These are phyloP conservation scores for Starmerella floricola DNA, from an alignment of 805 yeast genomes.

Conservation along the genomic window DNA sequence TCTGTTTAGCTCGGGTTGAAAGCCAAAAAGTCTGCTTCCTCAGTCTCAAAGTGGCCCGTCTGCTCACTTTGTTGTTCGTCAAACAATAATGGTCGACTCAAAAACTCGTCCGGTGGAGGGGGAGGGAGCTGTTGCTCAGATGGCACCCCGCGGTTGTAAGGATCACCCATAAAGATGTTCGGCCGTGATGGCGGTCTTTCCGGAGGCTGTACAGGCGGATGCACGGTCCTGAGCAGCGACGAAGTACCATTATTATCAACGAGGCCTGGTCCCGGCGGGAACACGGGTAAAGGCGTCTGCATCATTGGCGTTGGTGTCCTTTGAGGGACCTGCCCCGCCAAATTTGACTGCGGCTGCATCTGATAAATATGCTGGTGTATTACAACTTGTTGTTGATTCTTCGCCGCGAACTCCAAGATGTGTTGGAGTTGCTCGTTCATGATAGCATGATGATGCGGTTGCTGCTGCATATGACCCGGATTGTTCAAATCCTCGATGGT, in stretches of 20 bases:
- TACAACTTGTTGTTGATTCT: slow-evolving; percentile 34
- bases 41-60: slow-evolving; percentile 10
- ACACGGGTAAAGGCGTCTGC: background rate
- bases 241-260: background rate
- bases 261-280: background rate
- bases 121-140: background rate
- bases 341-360: background rate
- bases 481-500: slow-evolving; percentile 12
- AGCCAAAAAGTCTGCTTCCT: slow-evolving; percentile 21
- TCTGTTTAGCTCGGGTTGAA: slow-evolving; percentile 22
- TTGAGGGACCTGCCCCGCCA: too few species aligned
- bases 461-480: background rate
- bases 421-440: slow-evolving; percentile 21
- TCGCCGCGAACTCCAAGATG: slow-evolving; percentile 22
- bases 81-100: slow-evolving; percentile 12
- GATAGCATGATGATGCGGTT: slow-evolving; percentile 22
- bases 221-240: slow-evolving; percentile 1
- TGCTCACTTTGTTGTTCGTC: slow-evolving; percentile 15
- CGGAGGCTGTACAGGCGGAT: slow-evolving; percentile 12
- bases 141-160: background rate
- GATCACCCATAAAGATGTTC: background rate
- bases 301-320: too few species aligned
- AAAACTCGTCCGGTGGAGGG: slow-evolving; percentile 20
- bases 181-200: background rate
- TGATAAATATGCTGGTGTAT: slow-evolving; percentile 68